Conservation (phyloP, 2,329 filamentous ascomycete species). For the Beauveria sp. region DNA sequence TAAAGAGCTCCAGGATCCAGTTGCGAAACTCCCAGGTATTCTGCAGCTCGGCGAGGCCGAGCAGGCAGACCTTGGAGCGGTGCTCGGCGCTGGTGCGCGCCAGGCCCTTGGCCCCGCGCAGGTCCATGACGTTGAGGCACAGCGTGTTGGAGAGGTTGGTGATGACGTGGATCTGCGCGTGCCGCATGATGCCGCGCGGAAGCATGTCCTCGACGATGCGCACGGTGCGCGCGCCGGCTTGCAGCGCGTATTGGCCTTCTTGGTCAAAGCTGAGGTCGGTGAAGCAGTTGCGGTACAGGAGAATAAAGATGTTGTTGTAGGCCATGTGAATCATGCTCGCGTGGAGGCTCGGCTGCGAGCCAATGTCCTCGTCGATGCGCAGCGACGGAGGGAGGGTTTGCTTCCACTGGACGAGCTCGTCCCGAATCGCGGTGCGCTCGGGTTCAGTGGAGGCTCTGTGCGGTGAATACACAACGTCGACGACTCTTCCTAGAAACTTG, state of each 20-base stretch:
- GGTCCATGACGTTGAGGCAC: conserved; percentile 39
- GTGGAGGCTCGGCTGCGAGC: conserved; percentile 29
- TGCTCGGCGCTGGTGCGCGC: conserved; percentile 38
- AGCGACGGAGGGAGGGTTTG: conserved; percentile 22
- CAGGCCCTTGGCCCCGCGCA: conserved; percentile 28
- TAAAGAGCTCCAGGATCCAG: conserved; percentile 40
- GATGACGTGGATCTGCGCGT: conserved; percentile 37
- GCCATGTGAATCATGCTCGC: conserved; percentile 34
- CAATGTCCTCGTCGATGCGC: conserved; percentile 11
- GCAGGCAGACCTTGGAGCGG: conserved; percentile 37
- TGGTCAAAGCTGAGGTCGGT: conserved; percentile 24
- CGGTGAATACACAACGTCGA: conserved; percentile 14
- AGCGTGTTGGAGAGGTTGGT: conserved; percentile 40
- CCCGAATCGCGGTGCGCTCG: conserved; percentile 25
- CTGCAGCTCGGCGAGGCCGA: conserved; percentile 39
- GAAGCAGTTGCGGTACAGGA: conserved; percentile 35
- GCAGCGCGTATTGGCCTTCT: conserved; percentile 32
- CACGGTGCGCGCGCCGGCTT: conserved; percentile 37
- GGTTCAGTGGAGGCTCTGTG: conserved; percentile 16
- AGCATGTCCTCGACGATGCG: conserved; percentile 41
- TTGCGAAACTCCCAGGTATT: conserved; percentile 42
- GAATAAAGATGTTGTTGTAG: conserved; percentile 38
- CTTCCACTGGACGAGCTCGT: conserved; percentile 32
- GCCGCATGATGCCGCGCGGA: conserved; percentile 32
- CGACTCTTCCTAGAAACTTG: conserved; percentile 20